phyloP scores from a whole-genome alignment of 1,139 yeast genomes.

The Candida sanyaensis region DNA sequence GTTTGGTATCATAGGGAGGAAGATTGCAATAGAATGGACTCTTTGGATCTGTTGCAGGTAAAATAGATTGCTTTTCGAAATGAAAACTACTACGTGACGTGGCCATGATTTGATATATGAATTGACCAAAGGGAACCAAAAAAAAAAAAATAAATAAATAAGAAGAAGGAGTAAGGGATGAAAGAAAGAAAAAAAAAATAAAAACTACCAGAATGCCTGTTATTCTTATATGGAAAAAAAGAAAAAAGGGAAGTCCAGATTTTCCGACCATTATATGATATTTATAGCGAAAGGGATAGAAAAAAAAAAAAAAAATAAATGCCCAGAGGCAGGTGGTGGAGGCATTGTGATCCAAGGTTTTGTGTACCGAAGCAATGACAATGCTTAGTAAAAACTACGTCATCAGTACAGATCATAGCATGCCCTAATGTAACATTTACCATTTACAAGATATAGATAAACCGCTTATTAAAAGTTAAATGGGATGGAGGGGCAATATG shows the following conservation, averaged over 20 bases:
- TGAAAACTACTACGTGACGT: conserved; percentile 1
- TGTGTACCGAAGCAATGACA: no score
- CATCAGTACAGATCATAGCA: no score
- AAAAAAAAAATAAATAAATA: no score
- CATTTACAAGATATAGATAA: no score
- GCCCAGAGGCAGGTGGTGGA: no score
- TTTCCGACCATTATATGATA: neutral
- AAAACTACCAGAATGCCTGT: neutral
- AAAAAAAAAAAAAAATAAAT: neutral
- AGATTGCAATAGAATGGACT: conserved; percentile 45
- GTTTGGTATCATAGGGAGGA: conserved; percentile 43
- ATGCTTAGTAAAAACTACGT: no score
- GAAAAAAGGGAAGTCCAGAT: neutral
- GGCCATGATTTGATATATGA: neutral
- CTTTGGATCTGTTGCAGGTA: conserved; percentile 35
- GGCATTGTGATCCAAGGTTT: no score
- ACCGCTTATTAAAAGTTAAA: no score
- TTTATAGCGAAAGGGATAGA: neutral
- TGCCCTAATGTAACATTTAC: no score
- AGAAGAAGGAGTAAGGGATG: neutral
- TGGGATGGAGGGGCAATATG: no score
- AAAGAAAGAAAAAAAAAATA: no score
- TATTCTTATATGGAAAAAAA: neutral
- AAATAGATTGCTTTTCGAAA: conserved; percentile 33
- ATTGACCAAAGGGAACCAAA: neutral